Evolutionary conservation across 2,329 filamentous ascomycete genomes (phyloP), one percentile per base, ranked within the genome.

Genomic region (Xylariaceae sp.): DNA sequence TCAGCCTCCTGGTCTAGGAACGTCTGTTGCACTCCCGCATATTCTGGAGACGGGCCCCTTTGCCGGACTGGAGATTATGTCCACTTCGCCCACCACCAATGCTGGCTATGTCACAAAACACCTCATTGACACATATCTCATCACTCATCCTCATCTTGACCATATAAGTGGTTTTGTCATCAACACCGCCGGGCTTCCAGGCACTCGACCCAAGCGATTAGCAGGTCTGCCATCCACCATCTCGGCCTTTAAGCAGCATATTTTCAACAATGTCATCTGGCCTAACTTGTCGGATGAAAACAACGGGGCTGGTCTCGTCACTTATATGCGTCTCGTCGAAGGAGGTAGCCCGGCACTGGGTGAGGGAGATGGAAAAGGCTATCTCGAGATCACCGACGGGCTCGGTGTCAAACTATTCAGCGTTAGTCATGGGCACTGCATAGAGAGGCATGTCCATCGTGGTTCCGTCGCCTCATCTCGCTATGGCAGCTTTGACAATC

Each of bases 241-340:
- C 55, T 82, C 90, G 51, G 92, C 93, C 0, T 87, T 99, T 74
- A 97, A 96, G 73, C 86, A 81, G 0, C 92, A 99, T 74, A 90
- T 99, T 61, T 99, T 99, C 78, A 99, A 99, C 75, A 95, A 97
- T 69, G 79, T 96, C 59, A 96, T 97, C 56, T 99, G 94, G 94
- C 94, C 94, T 0, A 99, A 99, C 67, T 77, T 99, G 45, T 95
- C 91, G 0, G 93, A 99, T 69, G 94, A 99, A 75, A 94, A 96
- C 72, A 92, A 92, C 39, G 94, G 94, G 23, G 92, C 92, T 3
- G 94, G 94, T 0, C 81, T 99, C 34, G 86, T 99, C 39, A 96
- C 91, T 0, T 97, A 96, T 67, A 87, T 92, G 72, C 85, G 94
- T 13, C 79, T 99, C 8, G 87, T 90, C 4, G 92, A 97, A 71